Evolutionary conservation across 1,139 yeast species (phyloP).

Genomic region (Suhomyces bribrorum): DNA sequence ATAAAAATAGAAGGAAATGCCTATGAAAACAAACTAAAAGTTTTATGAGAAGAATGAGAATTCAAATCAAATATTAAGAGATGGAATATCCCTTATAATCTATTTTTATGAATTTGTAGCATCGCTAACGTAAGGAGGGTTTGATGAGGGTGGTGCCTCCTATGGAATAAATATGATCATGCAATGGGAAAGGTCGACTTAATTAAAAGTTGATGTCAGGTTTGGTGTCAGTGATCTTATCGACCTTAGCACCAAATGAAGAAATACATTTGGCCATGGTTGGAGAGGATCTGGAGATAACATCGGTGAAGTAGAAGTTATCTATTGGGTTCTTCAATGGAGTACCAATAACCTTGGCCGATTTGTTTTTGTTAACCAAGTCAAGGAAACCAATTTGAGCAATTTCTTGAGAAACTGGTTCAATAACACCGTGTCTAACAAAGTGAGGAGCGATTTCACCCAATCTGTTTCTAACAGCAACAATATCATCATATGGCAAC

Average conservation of each 20-base stretch:
- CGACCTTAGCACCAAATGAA: slow-evolving; percentile 66
- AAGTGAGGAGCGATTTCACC: slow-evolving; percentile 82
- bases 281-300: slow-evolving; percentile 82
- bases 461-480: slow-evolving; percentile 69
- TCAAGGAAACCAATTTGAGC: slow-evolving; percentile 61
- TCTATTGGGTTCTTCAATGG: slow-evolving; percentile 69
- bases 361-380: slow-evolving; percentile 40
- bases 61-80: slow-evolving; percentile 2
- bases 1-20: slow-evolving; percentile 11
- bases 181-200: slow-evolving; percentile 9
- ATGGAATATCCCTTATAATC: slow-evolving; percentile 3
- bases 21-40: slow-evolving; percentile 10
- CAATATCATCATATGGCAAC: slow-evolving; percentile 76
- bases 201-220: slow-evolving; percentile 39
- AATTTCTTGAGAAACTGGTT: slow-evolving; percentile 61
- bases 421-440: slow-evolving; percentile 73
- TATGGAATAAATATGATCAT: slow-evolving; percentile 12
- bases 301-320: slow-evolving; percentile 87
- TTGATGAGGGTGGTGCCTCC: slow-evolving; percentile 6
- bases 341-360: slow-evolving; percentile 46
- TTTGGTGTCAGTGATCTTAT: slow-evolving; percentile 54
- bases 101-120: slow-evolving; percentile 7
- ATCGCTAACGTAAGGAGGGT: slow-evolving; percentile 9
- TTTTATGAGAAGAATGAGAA: slow-evolving; percentile 9
- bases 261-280: slow-evolving; percentile 86